Conservation (phyloP, 2,329 filamentous ascomycete genomes). For the Helotiales sp. region DNA sequence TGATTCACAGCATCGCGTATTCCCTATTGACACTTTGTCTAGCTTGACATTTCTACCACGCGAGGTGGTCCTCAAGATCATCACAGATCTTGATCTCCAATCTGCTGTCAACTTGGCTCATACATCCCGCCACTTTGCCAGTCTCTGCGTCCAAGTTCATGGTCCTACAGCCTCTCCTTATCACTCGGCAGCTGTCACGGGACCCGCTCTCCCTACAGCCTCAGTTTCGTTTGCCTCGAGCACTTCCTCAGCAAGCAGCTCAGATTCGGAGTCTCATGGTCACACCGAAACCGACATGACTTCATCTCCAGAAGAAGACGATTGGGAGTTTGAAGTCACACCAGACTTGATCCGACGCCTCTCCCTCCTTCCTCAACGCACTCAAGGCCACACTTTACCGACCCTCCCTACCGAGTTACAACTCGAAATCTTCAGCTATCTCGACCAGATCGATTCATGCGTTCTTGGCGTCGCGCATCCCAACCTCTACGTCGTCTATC, state of each 20-base stretch:
- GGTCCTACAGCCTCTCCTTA: not conserved
- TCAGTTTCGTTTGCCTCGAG: constrained; percentile 13
- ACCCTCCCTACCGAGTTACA: constrained; percentile 61
- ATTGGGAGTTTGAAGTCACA: constrained; percentile 26
- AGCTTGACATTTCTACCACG: not conserved
- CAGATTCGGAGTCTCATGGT: constrained; percentile 23
- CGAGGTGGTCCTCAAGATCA: not conserved
- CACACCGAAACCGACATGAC: constrained; percentile 27
- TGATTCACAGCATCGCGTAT: not conserved
- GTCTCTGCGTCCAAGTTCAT: not conserved
- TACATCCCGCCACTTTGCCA: not conserved
- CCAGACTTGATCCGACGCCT: constrained; percentile 25
- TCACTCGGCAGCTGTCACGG: constrained; percentile 11
- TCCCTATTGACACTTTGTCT: not conserved
- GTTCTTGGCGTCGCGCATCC: constrained; percentile 60
- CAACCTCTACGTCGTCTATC: constrained; percentile 59
- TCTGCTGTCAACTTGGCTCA: constrained; percentile 4
- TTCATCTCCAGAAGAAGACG: constrained; percentile 23
- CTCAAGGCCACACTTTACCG: constrained; percentile 36
- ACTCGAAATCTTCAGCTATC: constrained; percentile 59
- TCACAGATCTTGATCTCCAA: constrained; percentile 1
- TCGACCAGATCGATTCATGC: constrained; percentile 64
- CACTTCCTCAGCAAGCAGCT: constrained; percentile 14
- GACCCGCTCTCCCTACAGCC: not conserved
- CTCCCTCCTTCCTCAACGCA: constrained; percentile 14